A percentile compares a stretch with the other conserved stretches of the same genome.
These are phyloP conservation scores for Hyaloscypha finlandica DNA, from an alignment of 495 filamentous ascomycete species.

Conservation along the genomic window DNA sequence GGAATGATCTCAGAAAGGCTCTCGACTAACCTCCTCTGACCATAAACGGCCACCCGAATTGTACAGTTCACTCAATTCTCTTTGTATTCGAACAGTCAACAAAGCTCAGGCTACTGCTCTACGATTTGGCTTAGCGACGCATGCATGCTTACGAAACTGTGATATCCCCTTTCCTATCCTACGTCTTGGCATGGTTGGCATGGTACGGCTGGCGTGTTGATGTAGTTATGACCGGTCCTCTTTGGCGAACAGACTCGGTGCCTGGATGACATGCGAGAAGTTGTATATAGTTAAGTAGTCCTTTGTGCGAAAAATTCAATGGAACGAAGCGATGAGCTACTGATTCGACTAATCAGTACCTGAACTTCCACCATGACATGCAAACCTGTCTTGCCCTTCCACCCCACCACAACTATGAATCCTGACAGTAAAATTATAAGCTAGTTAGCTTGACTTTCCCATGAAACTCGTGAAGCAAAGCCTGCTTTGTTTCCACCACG, in stretches of 20 bases:
- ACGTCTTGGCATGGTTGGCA: neutral
- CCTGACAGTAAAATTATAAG: neutral
- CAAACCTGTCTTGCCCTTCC: neutral
- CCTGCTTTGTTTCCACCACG: constrained; percentile 1
- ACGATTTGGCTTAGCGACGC: constrained; percentile 28
- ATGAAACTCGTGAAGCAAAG: neutral
- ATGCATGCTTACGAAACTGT: constrained; percentile 29
- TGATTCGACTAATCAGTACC: no score
- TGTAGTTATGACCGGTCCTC: constrained; percentile 24
- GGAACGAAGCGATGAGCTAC: no score
- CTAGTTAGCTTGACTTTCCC: neutral
- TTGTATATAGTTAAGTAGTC: constrained; percentile 14
- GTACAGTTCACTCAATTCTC: constrained; percentile 15
- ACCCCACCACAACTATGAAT: no score
- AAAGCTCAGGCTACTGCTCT: constrained; percentile 10
- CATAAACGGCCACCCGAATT: constrained; percentile 2
- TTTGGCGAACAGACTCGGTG: neutral
- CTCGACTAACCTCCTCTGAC: constrained; percentile 41
- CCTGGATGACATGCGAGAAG: constrained; percentile 1
- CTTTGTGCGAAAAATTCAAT: no score
- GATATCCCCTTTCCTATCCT: constrained; percentile 27
- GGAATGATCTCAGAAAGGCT: constrained; percentile 76
- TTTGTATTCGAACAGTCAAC: constrained; percentile 8
- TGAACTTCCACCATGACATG: neutral
- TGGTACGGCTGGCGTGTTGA: constrained; percentile 15